These are phyloP conservation scores for Lactarius pseudohatsudake DNA, from an alignment of 768 basidiomycete genomes.

Conservation along the genomic window DNA sequence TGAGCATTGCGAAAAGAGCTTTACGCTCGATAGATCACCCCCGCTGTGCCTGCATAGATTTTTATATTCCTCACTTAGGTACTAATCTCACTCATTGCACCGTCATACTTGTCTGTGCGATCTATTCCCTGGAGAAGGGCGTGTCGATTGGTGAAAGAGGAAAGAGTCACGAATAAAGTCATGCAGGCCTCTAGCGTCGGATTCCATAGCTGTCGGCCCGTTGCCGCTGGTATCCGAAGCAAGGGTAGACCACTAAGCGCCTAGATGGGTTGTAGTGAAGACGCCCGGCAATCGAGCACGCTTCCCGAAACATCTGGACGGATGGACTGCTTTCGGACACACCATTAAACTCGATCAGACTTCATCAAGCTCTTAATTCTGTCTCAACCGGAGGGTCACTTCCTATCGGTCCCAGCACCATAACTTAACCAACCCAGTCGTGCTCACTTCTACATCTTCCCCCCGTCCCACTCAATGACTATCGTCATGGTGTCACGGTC, in stretches of 20 bases:
- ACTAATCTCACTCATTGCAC: slow-evolving; percentile 20
- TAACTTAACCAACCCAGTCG: too few species aligned
- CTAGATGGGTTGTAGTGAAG: too few species aligned
- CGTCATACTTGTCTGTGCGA: slow-evolving; percentile 23
- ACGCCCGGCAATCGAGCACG: too few species aligned
- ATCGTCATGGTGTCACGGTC: neutral
- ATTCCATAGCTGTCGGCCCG: neutral
- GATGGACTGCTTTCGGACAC: too few species aligned
- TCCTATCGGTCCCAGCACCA: too few species aligned
- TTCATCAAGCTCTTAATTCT: too few species aligned
- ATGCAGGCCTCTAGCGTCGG: neutral
- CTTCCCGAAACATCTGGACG: too few species aligned
- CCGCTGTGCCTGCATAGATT: slow-evolving; percentile 19
- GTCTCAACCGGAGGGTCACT: too few species aligned
- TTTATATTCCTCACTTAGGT: slow-evolving; percentile 27
- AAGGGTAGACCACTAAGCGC: neutral
- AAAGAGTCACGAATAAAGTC: neutral
- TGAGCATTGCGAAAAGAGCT: slow-evolving; percentile 39
- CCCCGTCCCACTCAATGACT: neutral
- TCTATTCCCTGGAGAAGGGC: neutral
- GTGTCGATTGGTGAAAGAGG: neutral
- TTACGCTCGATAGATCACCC: slow-evolving; percentile 12
- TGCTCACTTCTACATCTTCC: too few species aligned
- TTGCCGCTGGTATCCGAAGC: neutral
- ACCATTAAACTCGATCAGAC: too few species aligned